A percentile compares a stretch with the other conserved stretches of the same genome.
Conservation (phyloP, 2,329 filamentous ascomycete species). For the Plenodomus biglobosus region DNA sequence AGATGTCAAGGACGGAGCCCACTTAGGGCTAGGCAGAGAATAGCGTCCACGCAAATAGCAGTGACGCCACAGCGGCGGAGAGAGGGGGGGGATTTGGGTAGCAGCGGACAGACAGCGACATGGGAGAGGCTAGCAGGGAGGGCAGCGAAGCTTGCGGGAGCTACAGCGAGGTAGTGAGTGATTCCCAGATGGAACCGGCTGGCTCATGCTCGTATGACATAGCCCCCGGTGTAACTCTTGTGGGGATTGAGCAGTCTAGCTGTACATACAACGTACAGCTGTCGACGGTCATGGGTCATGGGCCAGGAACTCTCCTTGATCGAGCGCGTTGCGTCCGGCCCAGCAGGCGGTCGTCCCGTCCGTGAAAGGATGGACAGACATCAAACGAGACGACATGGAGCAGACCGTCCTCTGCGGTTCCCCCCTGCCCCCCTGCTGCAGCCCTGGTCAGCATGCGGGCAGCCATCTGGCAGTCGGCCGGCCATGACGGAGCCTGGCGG, state of each 20-base stretch:
- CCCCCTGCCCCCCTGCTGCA: conserved; percentile 10
- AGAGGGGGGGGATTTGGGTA: conserved; percentile 28
- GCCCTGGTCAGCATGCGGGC: conserved; percentile 1
- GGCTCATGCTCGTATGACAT: conserved; percentile 45
- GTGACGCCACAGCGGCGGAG: conserved; percentile 37
- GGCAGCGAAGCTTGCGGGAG: conserved; percentile 41
- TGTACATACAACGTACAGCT: conserved; percentile 27
- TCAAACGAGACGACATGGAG: not conserved
- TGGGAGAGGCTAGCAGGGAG: conserved; percentile 42
- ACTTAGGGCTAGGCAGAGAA: conserved; percentile 26
- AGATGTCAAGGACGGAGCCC: conserved; percentile 35
- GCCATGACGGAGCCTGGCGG: not conserved
- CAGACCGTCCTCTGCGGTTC: no score
- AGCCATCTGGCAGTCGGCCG: not conserved
- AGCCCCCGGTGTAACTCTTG: conserved; percentile 44
- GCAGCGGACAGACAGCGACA: conserved; percentile 39
- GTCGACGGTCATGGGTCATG: conserved; percentile 21
- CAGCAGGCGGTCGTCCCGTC: not conserved
- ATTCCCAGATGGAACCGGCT: conserved; percentile 35
- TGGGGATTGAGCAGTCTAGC: conserved; percentile 30
- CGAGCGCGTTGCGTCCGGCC: not conserved
- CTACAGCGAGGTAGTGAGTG: conserved; percentile 39
- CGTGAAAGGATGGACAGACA: not conserved
- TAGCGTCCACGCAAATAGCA: conserved; percentile 41
- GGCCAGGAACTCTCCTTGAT: not conserved